Base-by-base conservation (phyloP, 768 basidiomycete species). In the Boletus rubropictus region DNA sequence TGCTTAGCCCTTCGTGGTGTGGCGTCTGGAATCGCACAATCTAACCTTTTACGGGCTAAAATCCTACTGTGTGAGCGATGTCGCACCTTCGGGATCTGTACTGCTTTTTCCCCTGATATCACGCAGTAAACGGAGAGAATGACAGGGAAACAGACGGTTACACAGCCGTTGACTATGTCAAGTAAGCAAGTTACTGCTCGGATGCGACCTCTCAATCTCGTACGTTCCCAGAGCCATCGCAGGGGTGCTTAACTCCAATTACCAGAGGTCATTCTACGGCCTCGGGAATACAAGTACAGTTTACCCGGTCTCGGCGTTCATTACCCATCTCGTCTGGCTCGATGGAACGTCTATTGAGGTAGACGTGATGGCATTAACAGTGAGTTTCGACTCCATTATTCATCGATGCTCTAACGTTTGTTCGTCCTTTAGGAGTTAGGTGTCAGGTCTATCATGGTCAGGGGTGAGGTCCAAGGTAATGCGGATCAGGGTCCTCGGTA, bases 81-180 rank as follows among this genome's bases (percentile, higher is more conserved):
- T 39, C 31, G 21, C 12, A n/a, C 37, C 11, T 41, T 44, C 11
- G 3, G 20, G 15, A 22, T 27, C 7, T 39, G 32, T 40, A 7
- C 5, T 3, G 5, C 17, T 11, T 38, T 33, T 28, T 17, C 33
- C 28, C 14, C 50, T 59, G n/a, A 50, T 39, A 49, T 31, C 39
- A 17, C 20, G 11, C 54, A 95, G 93, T 97, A 47, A 97, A 96
- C 61, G 72, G 79, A 11, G 77, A 74, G 54, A 96, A 95, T 57
- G 94, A 97, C 60, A 75, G 93, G 46, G 94, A 97, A 67, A 96
- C 93, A 0, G 78, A 82, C 22, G 86, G 81, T 7, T 95, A 94
- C 62, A 80, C 77, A 5, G 93, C 90, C 0, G 73, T 78, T 3
- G 87, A 94, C 68, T 95, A 95, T 60, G 79, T 97, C 56, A 72